Evolutionary conservation across 192 early-diverging fungal species (phyloP).

Genomic region (Coemansia aciculifera): DNA sequence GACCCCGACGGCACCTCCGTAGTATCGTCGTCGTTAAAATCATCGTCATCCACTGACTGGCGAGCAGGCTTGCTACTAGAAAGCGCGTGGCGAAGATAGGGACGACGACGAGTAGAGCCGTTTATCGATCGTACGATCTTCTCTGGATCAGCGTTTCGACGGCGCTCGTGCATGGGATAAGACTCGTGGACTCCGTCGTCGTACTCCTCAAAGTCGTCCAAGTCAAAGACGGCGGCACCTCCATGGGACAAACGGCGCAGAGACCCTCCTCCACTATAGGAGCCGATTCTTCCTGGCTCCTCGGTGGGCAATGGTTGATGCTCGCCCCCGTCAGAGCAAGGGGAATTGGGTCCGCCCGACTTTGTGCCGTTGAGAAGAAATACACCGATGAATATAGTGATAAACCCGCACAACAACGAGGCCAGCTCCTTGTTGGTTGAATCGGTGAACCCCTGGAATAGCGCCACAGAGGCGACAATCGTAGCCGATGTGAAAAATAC

Average conservation of each 20-base stretch:
- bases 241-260: constrained; percentile 20
- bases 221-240: constrained; percentile 33
- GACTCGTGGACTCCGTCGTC: constrained; percentile 29
- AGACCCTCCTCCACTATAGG: constrained; percentile 19
- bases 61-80: neutral
- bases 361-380: constrained; percentile 73
- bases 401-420: constrained; percentile 84
- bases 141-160: constrained; percentile 30
- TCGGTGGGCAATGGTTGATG: constrained; percentile 54
- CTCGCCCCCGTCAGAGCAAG: constrained; percentile 15
- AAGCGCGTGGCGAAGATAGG: constrained; percentile 16
- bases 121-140: constrained; percentile 21
- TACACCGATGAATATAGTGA: constrained; percentile 92
- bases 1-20: constrained; percentile 45
- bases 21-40: constrained; percentile 29
- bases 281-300: constrained; percentile 44
- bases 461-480: constrained; percentile 82
- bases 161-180: constrained; percentile 51
- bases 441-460: constrained; percentile 86
- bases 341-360: constrained; percentile 8
- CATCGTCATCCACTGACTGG: constrained; percentile 2
- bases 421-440: constrained; percentile 71
- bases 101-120: constrained; percentile 18
- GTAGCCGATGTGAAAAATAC: constrained; percentile 96
- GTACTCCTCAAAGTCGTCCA: constrained; percentile 47